Conservation (phyloP, 306 rosid species). For the Vigna trinervia region DNA sequence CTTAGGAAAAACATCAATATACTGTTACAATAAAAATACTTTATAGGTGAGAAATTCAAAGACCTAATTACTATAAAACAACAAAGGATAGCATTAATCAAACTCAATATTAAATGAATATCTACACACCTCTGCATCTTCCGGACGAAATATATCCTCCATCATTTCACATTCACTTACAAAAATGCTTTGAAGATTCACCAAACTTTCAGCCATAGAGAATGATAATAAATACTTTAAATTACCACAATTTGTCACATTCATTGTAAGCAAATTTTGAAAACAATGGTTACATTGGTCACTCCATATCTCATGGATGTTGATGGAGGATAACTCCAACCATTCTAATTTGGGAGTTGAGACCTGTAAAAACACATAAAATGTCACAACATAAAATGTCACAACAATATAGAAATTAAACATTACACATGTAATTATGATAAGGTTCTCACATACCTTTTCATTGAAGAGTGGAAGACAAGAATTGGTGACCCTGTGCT, state of each 20-base stretch:
- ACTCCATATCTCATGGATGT: too few relatives aligned
- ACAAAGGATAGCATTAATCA: neutral
- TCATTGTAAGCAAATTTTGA: too few relatives aligned
- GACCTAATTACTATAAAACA: neutral
- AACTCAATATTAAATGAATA: neutral
- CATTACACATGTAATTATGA: neutral
- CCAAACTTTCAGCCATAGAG: conserved; percentile 27
- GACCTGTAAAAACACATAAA: neutral
- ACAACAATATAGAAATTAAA: neutral
- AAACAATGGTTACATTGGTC: too few relatives aligned
- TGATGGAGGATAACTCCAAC: too few relatives aligned
- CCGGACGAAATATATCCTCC: conserved; percentile 27
- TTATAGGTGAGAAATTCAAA: neutral
- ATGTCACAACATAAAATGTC: too few relatives aligned
- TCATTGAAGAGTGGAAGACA: conserved; percentile 23
- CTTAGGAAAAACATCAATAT: conserved; percentile 18
- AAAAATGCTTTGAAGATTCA: conserved; percentile 30
- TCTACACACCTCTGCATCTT: neutral
- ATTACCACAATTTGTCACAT: too few relatives aligned
- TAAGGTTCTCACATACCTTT: conserved; percentile 21
- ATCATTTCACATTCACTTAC: conserved; percentile 15
- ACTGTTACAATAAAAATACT: neutral
- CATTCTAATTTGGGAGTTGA: too few relatives aligned
- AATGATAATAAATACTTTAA: conserved; percentile 33
- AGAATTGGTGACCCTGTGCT: neutral